Evolutionary conservation across 2,329 filamentous ascomycete genomes (phyloP).

Genomic region (Botrytis tulipae): DNA sequence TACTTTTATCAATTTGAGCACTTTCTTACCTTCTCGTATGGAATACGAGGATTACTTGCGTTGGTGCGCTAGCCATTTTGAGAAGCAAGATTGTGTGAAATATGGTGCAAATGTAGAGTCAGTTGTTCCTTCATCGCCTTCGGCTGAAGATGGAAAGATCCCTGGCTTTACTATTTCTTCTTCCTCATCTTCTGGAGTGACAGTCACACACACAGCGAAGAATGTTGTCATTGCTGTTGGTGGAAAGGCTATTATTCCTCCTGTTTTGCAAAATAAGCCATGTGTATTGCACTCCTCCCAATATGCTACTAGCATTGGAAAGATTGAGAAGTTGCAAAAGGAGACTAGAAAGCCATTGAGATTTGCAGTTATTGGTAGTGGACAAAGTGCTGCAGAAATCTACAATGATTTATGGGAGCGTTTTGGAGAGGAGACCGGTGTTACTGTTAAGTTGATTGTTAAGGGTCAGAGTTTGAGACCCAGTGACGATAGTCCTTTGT

Average conservation of each 20-base stretch:
- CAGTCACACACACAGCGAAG: constrained; percentile 43
- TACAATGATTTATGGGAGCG: constrained; percentile 82
- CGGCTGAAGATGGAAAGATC: constrained; percentile 33
- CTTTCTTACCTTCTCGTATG: constrained; percentile 79
- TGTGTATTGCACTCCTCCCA: constrained; percentile 85
- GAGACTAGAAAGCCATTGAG: constrained; percentile 27
- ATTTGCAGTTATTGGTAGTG: constrained; percentile 82
- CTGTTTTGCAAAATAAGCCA: constrained; percentile 65
- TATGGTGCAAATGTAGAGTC: constrained; percentile 79
- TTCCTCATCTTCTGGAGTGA: constrained; percentile 40
- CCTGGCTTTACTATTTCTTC: constrained; percentile 37
- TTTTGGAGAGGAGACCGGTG: constrained; percentile 74
- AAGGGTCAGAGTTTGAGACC: constrained; percentile 80
- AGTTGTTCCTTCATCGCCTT: constrained; percentile 25
- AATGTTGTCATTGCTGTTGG: constrained; percentile 64
- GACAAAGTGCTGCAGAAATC: constrained; percentile 93
- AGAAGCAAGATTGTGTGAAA: constrained; percentile 50
- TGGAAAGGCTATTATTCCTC: constrained; percentile 68
- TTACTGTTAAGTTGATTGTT: constrained; percentile 72
- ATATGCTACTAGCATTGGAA: constrained; percentile 65
- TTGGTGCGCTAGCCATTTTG: constrained; percentile 85
- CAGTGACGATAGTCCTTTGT: constrained; percentile 96
- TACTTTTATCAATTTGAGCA: constrained; percentile 86
- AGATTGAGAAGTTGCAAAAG: constrained; percentile 46
- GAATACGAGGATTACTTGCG: constrained; percentile 96